phyloP scores from a whole-genome alignment of 805 yeast species.

The Wickerhamomyces ciferrii region DNA sequence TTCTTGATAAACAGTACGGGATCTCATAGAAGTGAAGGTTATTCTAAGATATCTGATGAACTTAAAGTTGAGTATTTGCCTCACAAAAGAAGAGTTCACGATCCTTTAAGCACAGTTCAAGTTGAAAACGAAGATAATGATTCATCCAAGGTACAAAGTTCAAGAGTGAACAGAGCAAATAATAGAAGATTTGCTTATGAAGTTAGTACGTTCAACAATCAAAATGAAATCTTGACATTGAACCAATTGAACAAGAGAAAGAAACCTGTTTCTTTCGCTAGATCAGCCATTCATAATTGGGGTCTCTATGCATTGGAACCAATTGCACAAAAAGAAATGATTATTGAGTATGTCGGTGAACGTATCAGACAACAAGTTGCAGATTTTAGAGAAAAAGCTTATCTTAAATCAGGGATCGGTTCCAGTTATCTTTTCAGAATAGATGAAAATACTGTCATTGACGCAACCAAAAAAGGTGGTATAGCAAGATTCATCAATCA shows the following conservation, averaged over 20 bases:
- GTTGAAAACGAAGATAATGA: conserved; percentile 50
- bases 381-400: conserved; percentile 83
- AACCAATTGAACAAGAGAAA: conserved; percentile 86
- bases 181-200: conserved; percentile 88
- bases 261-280: conserved; percentile 93
- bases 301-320: conserved; percentile 95
- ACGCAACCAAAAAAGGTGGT: conserved; percentile 96
- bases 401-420: conserved; percentile 88
- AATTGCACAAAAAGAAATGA: conserved; percentile 94
- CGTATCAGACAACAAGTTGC: conserved; percentile 90
- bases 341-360: conserved; percentile 97
- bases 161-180: conserved; percentile 81
- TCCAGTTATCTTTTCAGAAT: conserved; percentile 89
- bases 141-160: conserved; percentile 48
- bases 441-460: conserved; percentile 92
- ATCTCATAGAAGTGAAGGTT: conserved; percentile 70
- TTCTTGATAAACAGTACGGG: conserved; percentile 43
- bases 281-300: conserved; percentile 98
- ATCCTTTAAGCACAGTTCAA: conserved; percentile 71
- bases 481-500: conserved; percentile 96
- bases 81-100: conserved; percentile 65
- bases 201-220: conserved; percentile 77
- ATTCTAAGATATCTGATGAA: conserved; percentile 63
- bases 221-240: conserved; percentile 73
- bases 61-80: conserved; percentile 75